A percentile compares a stretch with the other conserved stretches of the same genome.
These are phyloP conservation scores for Microthlaspi erraticum DNA, from an alignment of 345 rosid species.

Conservation along the genomic window DNA sequence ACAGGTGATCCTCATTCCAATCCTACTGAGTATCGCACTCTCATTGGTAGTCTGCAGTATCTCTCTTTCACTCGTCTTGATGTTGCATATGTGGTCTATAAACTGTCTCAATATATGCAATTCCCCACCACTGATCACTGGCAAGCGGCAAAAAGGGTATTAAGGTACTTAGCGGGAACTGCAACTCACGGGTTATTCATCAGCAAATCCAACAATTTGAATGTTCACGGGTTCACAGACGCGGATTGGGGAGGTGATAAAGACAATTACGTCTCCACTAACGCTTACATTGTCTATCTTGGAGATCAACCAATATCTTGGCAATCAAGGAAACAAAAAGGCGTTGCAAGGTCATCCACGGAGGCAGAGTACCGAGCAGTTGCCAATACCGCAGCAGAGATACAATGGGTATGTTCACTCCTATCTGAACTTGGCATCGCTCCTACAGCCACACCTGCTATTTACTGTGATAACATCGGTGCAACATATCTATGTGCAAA, in stretches of 20 bases:
- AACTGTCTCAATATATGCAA: too few relatives aligned
- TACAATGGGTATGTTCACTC: background rate
- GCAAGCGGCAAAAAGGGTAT: too few relatives aligned
- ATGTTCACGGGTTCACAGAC: background rate
- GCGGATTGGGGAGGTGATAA: background rate
- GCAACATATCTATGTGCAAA: background rate
- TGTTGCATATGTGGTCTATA: too few relatives aligned
- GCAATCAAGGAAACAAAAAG: background rate
- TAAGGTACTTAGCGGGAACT: too few relatives aligned
- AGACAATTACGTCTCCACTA: background rate
- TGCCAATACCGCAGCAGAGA: background rate
- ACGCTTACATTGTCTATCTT: background rate
- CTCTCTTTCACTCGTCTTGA: too few relatives aligned
- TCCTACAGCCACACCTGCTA: background rate
- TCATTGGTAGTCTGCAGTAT: too few relatives aligned
- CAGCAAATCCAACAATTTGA: too few relatives aligned
- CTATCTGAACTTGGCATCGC: background rate
- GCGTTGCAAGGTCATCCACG: background rate
- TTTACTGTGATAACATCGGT: background rate
- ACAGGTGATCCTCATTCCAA: too few relatives aligned
- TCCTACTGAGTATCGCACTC: too few relatives aligned
- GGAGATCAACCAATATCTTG: background rate
- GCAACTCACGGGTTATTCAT: too few relatives aligned
- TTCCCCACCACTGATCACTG: too few relatives aligned
- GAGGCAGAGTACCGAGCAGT: background rate